These are phyloP conservation scores for Penicillium chermesinum DNA, from an alignment of 495 filamentous ascomycete genomes.

Conservation along the genomic window DNA sequence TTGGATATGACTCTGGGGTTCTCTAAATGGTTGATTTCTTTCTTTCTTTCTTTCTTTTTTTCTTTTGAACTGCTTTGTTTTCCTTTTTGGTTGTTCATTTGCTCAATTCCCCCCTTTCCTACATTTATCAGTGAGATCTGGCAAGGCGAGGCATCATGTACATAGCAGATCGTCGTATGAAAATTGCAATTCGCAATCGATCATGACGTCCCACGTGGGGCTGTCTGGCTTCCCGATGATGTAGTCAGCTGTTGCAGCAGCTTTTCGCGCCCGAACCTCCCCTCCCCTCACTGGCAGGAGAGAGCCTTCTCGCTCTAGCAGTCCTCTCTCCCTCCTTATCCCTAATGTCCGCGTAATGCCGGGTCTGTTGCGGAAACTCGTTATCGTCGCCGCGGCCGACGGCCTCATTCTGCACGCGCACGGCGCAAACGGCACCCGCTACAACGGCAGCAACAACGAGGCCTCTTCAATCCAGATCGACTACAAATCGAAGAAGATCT, in stretches of 20 bases:
- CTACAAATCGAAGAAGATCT: slow-evolving; percentile 64
- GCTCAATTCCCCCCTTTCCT: neutral
- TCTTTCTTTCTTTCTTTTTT: slow-evolving; percentile 13
- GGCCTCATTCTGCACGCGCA: slow-evolving; percentile 78
- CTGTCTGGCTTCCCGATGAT: slow-evolving; percentile 20
- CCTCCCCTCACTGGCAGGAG: neutral
- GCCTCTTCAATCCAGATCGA: slow-evolving; percentile 57
- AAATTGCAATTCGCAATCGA: slow-evolving; percentile 12
- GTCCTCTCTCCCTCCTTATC: neutral
- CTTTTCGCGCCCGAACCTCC: slow-evolving; percentile 13
- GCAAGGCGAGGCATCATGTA: slow-evolving; percentile 22
- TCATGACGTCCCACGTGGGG: slow-evolving; percentile 2
- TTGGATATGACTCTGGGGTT: slow-evolving; percentile 34
- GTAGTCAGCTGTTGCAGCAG: slow-evolving; percentile 26
- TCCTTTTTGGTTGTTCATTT: neutral
- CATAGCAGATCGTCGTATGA: slow-evolving; percentile 15
- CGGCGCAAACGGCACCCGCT: slow-evolving; percentile 42
- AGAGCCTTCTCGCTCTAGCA: neutral
- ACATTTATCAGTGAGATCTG: slow-evolving; percentile 13
- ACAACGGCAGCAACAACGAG: slow-evolving; percentile 32
- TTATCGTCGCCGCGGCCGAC: slow-evolving; percentile 78
- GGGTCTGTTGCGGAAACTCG: slow-evolving; percentile 67
- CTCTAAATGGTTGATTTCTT: slow-evolving; percentile 20
- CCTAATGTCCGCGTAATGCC: slow-evolving; percentile 50
- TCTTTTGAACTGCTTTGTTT: slow-evolving; percentile 11